Evolutionary conservation across 768 basidiomycete species (phyloP).

Genomic region (Mycena epipterygia): DNA sequence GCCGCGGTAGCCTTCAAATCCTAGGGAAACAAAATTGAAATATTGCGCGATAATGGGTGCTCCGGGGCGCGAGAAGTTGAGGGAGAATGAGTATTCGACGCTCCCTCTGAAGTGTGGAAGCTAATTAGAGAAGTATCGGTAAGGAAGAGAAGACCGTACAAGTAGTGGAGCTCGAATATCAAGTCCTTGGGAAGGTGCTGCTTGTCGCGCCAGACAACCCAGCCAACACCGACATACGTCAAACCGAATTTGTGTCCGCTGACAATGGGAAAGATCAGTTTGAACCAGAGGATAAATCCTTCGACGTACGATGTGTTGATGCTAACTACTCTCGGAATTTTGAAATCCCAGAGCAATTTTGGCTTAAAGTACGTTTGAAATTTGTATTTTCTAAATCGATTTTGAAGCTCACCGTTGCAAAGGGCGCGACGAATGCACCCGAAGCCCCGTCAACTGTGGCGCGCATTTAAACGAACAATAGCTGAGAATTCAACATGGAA

Average conservation of each 20-base stretch:
- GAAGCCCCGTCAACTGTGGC: constrained; percentile 71
- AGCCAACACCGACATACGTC: constrained; percentile 72
- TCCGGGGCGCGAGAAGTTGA: constrained; percentile 74
- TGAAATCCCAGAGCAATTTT: constrained; percentile 73
- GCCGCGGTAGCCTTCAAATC: constrained; percentile 67
- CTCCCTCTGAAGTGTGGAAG: constrained; percentile 48
- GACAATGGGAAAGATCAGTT: neutral
- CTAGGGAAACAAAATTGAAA: constrained; percentile 74
- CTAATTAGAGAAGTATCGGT: neutral
- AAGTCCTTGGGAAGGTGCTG: constrained; percentile 76
- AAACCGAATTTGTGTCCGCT: constrained; percentile 76
- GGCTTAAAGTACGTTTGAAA: constrained; percentile 52
- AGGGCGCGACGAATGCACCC: constrained; percentile 78
- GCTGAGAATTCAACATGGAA: constrained; percentile 52
- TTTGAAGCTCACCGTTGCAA: constrained; percentile 54
- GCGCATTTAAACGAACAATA: constrained; percentile 59
- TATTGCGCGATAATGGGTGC: constrained; percentile 75
- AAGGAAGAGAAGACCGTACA: constrained; percentile 29
- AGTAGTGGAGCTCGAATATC: constrained; percentile 77
- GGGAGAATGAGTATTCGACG: constrained; percentile 81
- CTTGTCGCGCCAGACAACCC: constrained; percentile 78
- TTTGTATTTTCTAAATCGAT: rapidly evolving
- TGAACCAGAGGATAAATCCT: constrained; percentile 27
- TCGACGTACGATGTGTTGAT: constrained; percentile 67
- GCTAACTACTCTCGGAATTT: constrained; percentile 70